phyloP scores from a whole-genome alignment of 257 asterid genomes.

The Fraxinus anomala region DNA sequence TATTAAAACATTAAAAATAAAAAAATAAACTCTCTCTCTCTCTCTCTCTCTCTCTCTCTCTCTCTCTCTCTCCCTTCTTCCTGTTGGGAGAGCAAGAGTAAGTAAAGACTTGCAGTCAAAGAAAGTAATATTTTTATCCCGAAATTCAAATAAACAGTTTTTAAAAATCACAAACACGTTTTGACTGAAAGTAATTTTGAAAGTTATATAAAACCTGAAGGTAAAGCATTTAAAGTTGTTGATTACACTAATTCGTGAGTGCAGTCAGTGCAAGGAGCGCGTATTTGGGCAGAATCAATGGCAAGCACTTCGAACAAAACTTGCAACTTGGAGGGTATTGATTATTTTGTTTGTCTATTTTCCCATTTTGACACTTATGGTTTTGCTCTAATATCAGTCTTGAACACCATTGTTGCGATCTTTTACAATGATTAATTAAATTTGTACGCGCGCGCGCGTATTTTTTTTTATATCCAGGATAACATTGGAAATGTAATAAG shows the following conservation, averaged over 20 bases:
- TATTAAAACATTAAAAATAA: too few relatives aligned
- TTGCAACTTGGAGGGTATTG: slow-evolving; percentile 83
- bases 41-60: background rate
- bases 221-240: slow-evolving; percentile 4
- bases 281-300: slow-evolving; percentile 77
- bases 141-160: too few relatives aligned
- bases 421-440: background rate
- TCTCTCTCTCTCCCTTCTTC: background rate
- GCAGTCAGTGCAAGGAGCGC: slow-evolving; percentile 74
- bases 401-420: background rate
- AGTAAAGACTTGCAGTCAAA: too few relatives aligned
- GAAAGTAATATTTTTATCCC: background rate
- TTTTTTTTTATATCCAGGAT: slow-evolving; percentile 43
- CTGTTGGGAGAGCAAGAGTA: background rate
- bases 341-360: background rate
- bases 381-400: background rate
- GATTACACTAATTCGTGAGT: slow-evolving; percentile 20
- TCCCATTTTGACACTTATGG: background rate
- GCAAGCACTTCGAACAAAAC: slow-evolving; percentile 73
- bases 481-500: slow-evolving; percentile 63
- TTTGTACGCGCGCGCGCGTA: background rate
- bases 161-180: background rate
- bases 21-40: background rate
- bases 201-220: background rate
- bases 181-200: background rate